phyloP scores from a whole-genome alignment of 2,329 filamentous ascomycete genomes.

The Gremmenia infestans region DNA sequence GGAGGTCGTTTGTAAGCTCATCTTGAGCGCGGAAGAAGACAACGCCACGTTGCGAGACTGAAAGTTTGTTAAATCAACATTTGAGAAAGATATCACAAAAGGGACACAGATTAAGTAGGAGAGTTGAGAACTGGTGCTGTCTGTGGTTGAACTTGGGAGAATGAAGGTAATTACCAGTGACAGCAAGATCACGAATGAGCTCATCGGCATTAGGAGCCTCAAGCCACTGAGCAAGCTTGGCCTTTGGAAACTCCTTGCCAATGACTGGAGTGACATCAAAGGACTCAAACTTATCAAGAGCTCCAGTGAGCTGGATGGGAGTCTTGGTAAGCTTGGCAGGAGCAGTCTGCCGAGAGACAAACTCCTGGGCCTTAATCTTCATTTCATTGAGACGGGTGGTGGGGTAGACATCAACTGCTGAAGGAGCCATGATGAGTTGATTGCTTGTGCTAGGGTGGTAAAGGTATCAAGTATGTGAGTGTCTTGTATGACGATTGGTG shows the following conservation, averaged over 20 bases:
- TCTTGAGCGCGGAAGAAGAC: conserved; percentile 51
- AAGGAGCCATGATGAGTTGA: conserved; percentile 12
- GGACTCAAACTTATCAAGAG: conserved; percentile 40
- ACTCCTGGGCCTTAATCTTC: conserved; percentile 13
- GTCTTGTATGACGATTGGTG: background rate
- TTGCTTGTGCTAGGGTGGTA: background rate
- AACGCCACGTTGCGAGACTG: conserved; percentile 57
- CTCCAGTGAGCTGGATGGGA: conserved; percentile 9
- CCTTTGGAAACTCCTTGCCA: conserved; percentile 54
- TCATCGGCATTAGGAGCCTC: conserved; percentile 58
- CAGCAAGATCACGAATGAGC: conserved; percentile 55
- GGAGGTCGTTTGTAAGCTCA: conserved; percentile 44
- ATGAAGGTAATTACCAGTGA: conserved; percentile 45
- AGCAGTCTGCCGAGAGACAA: conserved; percentile 7
- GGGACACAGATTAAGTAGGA: conserved; percentile 17
- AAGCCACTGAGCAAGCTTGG: conserved; percentile 56
- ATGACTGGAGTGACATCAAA: conserved; percentile 59
- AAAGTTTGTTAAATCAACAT: conserved; percentile 11
- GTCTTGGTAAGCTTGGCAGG: conserved; percentile 9
- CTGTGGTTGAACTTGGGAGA: conserved; percentile 24
- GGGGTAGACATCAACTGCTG: conserved; percentile 15
- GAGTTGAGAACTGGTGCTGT: conserved; percentile 34
- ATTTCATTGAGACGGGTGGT: conserved; percentile 10
- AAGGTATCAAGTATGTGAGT: background rate
- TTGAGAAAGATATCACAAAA: conserved; percentile 25